Base-by-base conservation (phyloP, 192 early-diverging fungal species). In the Podila horticola region DNA sequence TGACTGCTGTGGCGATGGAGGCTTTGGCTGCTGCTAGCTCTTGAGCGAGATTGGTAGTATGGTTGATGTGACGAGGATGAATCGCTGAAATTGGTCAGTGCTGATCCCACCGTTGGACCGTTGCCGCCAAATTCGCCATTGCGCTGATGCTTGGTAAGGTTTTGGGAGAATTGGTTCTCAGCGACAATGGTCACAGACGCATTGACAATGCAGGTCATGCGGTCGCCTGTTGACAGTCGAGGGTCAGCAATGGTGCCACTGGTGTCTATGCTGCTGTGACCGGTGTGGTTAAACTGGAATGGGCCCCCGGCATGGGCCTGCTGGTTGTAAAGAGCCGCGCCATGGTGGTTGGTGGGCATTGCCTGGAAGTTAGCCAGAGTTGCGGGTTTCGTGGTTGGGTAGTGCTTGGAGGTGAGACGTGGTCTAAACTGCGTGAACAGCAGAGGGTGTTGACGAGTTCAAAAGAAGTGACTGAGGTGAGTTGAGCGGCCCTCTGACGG, bases 171-270 rank as follows among this genome's bases (percentile, higher is more conserved):
- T 45, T 55, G 52, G 24, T 55, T 55, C 52, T 55, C 52, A 28
- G 41, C 55, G 51, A 79, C 69, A 65, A 69, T 71, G 41, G 77
- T 81, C 24, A 81, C 73, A 52, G 77, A 81, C 12, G 77, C 65
- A 68, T 81, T 81, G 55, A 81, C 77, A 55, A 81, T 81, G 45
- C 77, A 81, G 36, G 77, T 73, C 77, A 81, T 81, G 60, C 71
- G 77, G 22, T 81, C 77, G 55, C 77, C 77, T 24, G 63, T 49
- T n/a, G 77, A 73, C 0, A 71, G 62, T 69, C 77, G 77, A 38
- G 77, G 77, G 20, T 68, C 55, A 36, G 71, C 30, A 5, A 69
- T 62, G 11, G 66, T 55, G 8, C 52, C 52, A 55, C 52, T 55
- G 52, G 52, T 55, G 22, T 55, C 52, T 9, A 55, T 55, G 52